A percentile compares a stretch with the other conserved stretches of the same genome.
phyloP scores from a whole-genome alignment of 345 rosid species.

The Excoecaria agallocha region DNA sequence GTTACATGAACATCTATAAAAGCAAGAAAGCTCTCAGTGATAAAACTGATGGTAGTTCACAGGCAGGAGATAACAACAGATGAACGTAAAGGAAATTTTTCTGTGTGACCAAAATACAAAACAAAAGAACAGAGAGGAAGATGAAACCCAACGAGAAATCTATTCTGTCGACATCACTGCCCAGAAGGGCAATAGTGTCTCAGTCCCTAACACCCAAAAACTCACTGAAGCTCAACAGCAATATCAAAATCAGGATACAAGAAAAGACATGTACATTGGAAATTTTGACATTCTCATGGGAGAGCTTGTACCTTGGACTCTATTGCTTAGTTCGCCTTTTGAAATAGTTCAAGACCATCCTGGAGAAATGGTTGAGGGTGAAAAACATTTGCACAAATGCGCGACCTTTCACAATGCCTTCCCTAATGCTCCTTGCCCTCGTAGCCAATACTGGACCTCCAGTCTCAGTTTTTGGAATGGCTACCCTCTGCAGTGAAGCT shows the following conservation, averaged over 20 bases:
- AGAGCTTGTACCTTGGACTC: conserved; percentile 21
- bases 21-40: not conserved
- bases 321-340: conserved; percentile 45
- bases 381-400: conserved; percentile 49
- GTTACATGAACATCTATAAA: not conserved
- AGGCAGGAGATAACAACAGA: not conserved
- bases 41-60: not conserved
- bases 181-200: conserved; percentile 1
- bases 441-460: conserved; percentile 54
- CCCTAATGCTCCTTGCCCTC: conserved; percentile 50
- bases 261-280: not conserved
- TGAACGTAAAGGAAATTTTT: not conserved
- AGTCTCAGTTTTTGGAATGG: conserved; percentile 33
- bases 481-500: conserved; percentile 68
- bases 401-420: conserved; percentile 72
- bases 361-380: conserved; percentile 45
- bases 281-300: conserved; percentile 25
- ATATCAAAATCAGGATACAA: conserved; percentile 14
- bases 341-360: conserved; percentile 41
- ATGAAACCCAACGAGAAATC: not conserved
- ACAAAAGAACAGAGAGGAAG: not conserved
- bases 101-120: not conserved
- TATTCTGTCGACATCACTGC: not conserved
- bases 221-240: not conserved
- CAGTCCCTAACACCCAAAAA: conserved; percentile 10